Evolutionary conservation across 345 rosid species (phyloP), one percentile per base, ranked within the genome.

Genomic region (Alliaria petiolata): DNA sequence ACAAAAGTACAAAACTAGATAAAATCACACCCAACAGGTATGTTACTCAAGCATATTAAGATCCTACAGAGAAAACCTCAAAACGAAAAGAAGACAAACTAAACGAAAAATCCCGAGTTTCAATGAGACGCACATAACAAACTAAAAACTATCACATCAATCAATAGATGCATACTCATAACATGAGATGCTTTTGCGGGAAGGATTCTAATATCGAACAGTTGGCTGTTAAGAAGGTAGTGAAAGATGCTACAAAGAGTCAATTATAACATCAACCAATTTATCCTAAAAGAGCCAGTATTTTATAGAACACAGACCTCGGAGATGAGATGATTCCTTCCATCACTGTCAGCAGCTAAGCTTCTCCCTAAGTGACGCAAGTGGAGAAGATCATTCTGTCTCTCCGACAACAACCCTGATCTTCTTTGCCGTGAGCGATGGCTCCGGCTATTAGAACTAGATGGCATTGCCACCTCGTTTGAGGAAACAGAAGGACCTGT

Each of bases 271-370:
- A 47, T 60, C 50, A 28, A 36, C 58, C 4, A 72, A 43, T 2
- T 17, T 36, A 65, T 46, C 43, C 26, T 17, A 39, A 22, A 40
- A 59, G 39, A 33, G 55, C 0, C 9, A 42, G 40, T 22, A 42
- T 31, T 49, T 40, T 12, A 66, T 33, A 33, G 22, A 42, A 81
- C 12, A 54, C 82, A 36, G 62, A 91, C 97, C 97, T 87, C 97
- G 16, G 89, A 82, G 79, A 91, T 76, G 9, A 87, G 72, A 13
- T 85, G 88, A 68, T 86, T 84, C 78, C 93, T 85, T 70, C 87
- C 92, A 74, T 83, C 86, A 60, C 81, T 74, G 74, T 86, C 90
- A 71, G 83, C 83, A 76, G 88, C 88, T 78, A 87, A 79, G 70
- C 83, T 84, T 35, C 88, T 83, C 75, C 86, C 67, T 22, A 90